phyloP scores from a whole-genome alignment of 1,284 basidiomycete species.

The Schizophyllum amplum region DNA sequence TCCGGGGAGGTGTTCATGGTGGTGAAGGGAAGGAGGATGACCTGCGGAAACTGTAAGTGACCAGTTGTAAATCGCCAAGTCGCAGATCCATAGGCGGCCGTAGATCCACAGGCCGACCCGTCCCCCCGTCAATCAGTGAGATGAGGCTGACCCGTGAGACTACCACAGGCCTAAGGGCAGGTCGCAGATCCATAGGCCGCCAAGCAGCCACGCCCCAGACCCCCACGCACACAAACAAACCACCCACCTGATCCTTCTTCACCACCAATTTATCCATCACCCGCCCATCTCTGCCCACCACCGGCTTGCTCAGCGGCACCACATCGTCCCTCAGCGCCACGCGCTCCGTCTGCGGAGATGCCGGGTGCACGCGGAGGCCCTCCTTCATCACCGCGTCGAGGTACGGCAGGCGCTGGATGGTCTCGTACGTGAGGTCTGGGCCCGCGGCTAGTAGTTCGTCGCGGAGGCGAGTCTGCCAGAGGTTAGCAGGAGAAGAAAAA shows the following conservation, averaged over 20 bases:
- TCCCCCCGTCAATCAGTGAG: no score
- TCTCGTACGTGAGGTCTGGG: slow-evolving; percentile 16
- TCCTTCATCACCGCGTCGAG: slow-evolving; percentile 21
- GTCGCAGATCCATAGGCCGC: no score
- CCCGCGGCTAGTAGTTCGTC: slow-evolving; percentile 15
- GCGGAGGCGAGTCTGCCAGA: slow-evolving; percentile 14
- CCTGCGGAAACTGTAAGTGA: slow-evolving; percentile 8
- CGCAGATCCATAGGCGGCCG: no score
- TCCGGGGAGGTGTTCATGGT: slow-evolving; percentile 26
- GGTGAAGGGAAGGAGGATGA: slow-evolving; percentile 25
- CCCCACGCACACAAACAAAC: no score
- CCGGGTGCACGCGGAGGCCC: slow-evolving; percentile 31
- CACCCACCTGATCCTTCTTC: slow-evolving; percentile 27
- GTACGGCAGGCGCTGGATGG: slow-evolving; percentile 16
- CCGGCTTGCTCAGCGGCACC: slow-evolving; percentile 33
- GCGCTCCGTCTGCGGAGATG: slow-evolving; percentile 30
- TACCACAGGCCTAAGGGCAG: neutral
- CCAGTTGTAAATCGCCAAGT: no score
- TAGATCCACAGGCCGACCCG: no score
- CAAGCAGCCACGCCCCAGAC: no score
- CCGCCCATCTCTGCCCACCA: slow-evolving; percentile 12
- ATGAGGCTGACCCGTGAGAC: no score
- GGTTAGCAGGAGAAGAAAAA: neutral
- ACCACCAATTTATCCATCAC: slow-evolving; percentile 23
- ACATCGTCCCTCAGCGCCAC: slow-evolving; percentile 31